These are phyloP conservation scores for Paxillus rubicundulus DNA, from an alignment of 768 basidiomycete genomes.

Conservation along the genomic window DNA sequence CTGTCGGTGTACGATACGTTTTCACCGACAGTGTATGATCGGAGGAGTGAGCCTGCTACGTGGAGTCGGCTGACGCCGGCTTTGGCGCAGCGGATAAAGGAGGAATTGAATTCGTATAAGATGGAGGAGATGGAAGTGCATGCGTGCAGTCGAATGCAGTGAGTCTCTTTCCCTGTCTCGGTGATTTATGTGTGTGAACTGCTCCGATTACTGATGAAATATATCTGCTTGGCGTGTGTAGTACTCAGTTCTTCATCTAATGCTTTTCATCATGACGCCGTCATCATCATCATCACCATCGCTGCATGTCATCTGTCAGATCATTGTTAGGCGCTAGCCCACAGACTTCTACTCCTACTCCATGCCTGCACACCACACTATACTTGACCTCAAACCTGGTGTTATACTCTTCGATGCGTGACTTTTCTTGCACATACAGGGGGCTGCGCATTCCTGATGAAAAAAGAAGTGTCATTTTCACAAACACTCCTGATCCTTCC, in stretches of 20 bases:
- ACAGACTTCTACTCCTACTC: conserved; percentile 26
- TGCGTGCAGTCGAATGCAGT: conserved; percentile 88
- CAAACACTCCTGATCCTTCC: neutral
- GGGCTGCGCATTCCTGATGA: conserved; percentile 32
- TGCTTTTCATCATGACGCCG: conserved; percentile 18
- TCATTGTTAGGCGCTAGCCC: conserved; percentile 29
- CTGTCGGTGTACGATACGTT: conserved; percentile 98
- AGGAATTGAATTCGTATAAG: conserved; percentile 97
- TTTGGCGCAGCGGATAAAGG: conserved; percentile 95
- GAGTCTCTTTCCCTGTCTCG: conserved; percentile 33
- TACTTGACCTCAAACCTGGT: conserved; percentile 21
- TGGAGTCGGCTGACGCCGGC: conserved; percentile 95
- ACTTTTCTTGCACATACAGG: conserved; percentile 23
- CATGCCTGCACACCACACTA: conserved; percentile 22
- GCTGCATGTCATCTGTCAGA: conserved; percentile 25
- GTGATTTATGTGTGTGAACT: neutral
- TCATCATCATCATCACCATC: conserved; percentile 19
- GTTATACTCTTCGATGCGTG: conserved; percentile 21
- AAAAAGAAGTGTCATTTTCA: conserved; percentile 14
- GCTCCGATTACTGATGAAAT: conserved; percentile 8
- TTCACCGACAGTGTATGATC: conserved; percentile 85
- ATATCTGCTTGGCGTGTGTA: conserved; percentile 24
- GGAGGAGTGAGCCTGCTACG: conserved; percentile 93
- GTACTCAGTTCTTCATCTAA: conserved; percentile 90
- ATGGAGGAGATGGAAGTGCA: conserved; percentile 99